Evolutionary conservation across 2,329 filamentous ascomycete genomes (phyloP), one percentile per base, ranked within the genome.

Genomic region (Aspergillus cejpii): DNA sequence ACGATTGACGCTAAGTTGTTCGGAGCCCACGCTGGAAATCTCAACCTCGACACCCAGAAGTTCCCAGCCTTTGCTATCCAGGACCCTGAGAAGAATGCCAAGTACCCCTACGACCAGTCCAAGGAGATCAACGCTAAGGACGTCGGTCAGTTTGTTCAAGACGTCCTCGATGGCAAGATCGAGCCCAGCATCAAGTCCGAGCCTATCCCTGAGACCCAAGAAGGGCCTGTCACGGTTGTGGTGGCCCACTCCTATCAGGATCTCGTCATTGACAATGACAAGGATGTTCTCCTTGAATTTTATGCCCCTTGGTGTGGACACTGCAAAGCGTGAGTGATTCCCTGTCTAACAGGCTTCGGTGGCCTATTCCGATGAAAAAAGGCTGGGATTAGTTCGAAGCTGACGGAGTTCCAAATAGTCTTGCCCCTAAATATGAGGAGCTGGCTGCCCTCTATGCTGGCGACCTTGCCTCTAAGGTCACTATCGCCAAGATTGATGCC

Each of bases 11-110:
- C 92, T 57, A 87, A 87, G 77, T 72, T 85, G 49, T 98, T 94
- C 65, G 92, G 92, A 66, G 89, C 91, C 58, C 92, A 98, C 74
- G 90, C 88, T 58, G 82, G 80, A 62, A 98, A 98, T 82, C 81
- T 98, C 58, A 98, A 98, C 81, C 86, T 98, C 53, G 88, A 94
- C 74, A 80, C 86, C 51, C 86, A 91, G 76, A 85, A 88, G 71
- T 98, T 94, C 84, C 92, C 92, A 50, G 84, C 91, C 50, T 98
- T 98, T 72, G 92, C 90, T 64, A 97, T 98, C 69, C 92, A 98
- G 75, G 87, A 96, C 67, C 88, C 84, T 43, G 77, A 79, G 68
- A 95, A 94, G 81, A 96, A 96, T 80, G 81, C 86, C 73, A 98
- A 98, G 78, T 98, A 85, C 78, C 92, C 92, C 63, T 96, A 82